phyloP scores from a whole-genome alignment of 345 rosid genomes.

The Eucalyptus marginata region DNA sequence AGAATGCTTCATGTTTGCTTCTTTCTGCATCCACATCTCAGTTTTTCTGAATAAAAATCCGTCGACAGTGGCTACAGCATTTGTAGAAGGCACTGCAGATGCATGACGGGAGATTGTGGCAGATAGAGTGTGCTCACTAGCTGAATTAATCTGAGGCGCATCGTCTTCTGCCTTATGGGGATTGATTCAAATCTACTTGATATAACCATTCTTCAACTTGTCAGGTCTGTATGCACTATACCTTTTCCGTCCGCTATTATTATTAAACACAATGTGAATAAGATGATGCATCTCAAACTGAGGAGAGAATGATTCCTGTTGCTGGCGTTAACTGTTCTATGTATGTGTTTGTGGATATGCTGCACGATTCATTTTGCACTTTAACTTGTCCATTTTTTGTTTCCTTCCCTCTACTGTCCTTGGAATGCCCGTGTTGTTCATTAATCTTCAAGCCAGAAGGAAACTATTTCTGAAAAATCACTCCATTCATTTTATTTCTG shows the following conservation, averaged over 20 bases:
- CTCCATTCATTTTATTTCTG: background rate
- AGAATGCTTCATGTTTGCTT: background rate
- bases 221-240: background rate
- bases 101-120: background rate
- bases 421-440: background rate
- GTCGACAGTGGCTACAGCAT: background rate
- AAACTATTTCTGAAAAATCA: background rate
- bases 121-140: background rate
- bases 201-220: background rate
- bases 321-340: background rate
- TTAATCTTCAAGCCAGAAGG: background rate
- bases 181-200: background rate
- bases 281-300: background rate
- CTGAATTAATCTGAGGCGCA: background rate
- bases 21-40: background rate
- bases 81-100: background rate
- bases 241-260: background rate
- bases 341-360: background rate
- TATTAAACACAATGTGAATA: background rate
- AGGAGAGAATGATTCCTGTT: background rate
- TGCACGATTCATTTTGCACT: slow-evolving; percentile 15
- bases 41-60: background rate
- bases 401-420: background rate
- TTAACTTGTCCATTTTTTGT: background rate
- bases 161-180: background rate